These are phyloP conservation scores for Chytriomyces sp. DNA, from an alignment of 192 early-diverging fungal genomes.

Conservation along the genomic window DNA sequence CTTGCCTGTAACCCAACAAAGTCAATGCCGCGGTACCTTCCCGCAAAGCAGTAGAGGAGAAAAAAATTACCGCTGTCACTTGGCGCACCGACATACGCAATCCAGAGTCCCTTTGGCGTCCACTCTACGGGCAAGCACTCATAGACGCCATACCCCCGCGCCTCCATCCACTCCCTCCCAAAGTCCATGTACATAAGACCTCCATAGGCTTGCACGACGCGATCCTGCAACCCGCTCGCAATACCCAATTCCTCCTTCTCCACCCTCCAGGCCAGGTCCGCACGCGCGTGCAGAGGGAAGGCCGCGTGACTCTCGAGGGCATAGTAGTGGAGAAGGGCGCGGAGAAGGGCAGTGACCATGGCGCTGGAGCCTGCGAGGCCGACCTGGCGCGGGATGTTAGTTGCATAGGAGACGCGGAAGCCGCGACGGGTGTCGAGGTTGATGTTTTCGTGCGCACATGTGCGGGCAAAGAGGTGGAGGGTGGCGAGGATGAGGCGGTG, in stretches of 20 bases:
- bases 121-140: conserved; percentile 33
- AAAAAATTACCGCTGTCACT: conserved; percentile 51
- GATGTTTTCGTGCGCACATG: conserved; percentile 37
- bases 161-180: conserved; percentile 47
- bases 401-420: conserved; percentile 54
- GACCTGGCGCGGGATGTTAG: conserved; percentile 64
- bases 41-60: neutral
- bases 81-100: conserved; percentile 58
- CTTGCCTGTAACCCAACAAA: conserved; percentile 29
- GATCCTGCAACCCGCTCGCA: conserved; percentile 63
- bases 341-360: conserved; percentile 59
- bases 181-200: conserved; percentile 71
- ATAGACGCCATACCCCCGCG: conserved; percentile 55
- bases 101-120: conserved; percentile 47
- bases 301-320: conserved; percentile 25
- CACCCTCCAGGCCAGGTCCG: conserved; percentile 56
- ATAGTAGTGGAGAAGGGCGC: conserved; percentile 42
- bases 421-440: conserved; percentile 36
- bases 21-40: too few species aligned
- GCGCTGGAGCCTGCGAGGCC: conserved; percentile 56
- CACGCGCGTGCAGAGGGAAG: conserved; percentile 54
- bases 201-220: conserved; percentile 66
- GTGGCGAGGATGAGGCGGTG: conserved; percentile 53
- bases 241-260: conserved; percentile 61
- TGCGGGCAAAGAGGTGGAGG: conserved; percentile 57